Percentiles rank a stretch among this genome's conserved stretches.
phyloP scores from a whole-genome alignment of 2,329 filamentous ascomycete genomes.

The Fusarium robinianum region DNA sequence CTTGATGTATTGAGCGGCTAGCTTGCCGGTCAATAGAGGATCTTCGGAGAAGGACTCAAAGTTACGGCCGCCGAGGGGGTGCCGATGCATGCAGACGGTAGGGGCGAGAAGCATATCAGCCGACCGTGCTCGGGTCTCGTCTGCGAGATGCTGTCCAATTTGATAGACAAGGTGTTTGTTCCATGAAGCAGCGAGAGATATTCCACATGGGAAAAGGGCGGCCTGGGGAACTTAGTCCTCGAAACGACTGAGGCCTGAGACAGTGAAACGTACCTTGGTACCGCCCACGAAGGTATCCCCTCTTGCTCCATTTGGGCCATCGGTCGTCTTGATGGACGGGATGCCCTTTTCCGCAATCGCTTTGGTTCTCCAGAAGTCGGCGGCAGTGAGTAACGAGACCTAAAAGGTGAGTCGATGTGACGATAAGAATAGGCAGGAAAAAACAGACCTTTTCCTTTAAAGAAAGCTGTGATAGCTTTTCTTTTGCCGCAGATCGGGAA shows the following conservation, averaged over 20 bases:
- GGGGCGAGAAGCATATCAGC: slow-evolving; percentile 75
- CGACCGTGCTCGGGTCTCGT: slow-evolving; percentile 73
- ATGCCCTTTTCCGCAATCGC: slow-evolving; percentile 65
- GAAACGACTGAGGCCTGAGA: accelerated
- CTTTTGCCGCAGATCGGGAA: slow-evolving; percentile 48
- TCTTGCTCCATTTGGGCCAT: slow-evolving; percentile 72
- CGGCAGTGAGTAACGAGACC: slow-evolving; percentile 63
- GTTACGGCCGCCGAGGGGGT: slow-evolving; percentile 80
- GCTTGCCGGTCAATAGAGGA: slow-evolving; percentile 73
- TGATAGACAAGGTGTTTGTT: slow-evolving; percentile 71
- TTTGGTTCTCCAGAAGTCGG: slow-evolving; percentile 73
- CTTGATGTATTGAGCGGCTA: slow-evolving; percentile 72
- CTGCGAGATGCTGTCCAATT: slow-evolving; percentile 71
- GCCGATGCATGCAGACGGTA: slow-evolving; percentile 81
- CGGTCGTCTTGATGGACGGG: slow-evolving; percentile 67
- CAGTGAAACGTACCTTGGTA: slow-evolving; percentile 53
- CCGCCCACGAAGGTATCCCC: slow-evolving; percentile 71
- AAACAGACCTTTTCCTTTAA: slow-evolving; percentile 60
- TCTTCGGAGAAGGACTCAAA: slow-evolving; percentile 90
- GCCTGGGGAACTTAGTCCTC: slow-evolving; percentile 51
- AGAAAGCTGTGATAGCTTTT: slow-evolving; percentile 57
- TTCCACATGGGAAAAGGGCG: slow-evolving; percentile 78
- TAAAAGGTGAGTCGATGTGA: slow-evolving; percentile 34
- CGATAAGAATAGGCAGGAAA: neutral
- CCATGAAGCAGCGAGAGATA: slow-evolving; percentile 80